Conservation (phyloP, 1,284 basidiomycete genomes). For the Phellinidium pouzarii region DNA sequence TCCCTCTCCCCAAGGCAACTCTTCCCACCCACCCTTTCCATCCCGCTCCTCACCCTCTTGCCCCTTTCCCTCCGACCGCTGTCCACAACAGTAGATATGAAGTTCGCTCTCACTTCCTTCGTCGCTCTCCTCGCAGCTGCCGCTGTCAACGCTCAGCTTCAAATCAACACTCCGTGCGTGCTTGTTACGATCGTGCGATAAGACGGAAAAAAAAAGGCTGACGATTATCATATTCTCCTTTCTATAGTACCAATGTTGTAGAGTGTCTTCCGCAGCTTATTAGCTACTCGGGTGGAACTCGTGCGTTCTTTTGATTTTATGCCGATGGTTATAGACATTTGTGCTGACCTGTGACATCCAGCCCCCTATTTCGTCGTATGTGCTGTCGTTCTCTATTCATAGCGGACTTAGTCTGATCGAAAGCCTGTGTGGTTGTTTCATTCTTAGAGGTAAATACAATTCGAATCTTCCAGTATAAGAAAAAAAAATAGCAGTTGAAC, state of each 20-base stretch:
- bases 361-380: conserved; percentile 20
- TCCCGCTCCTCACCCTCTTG: conserved; percentile 12
- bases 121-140: conserved; percentile 34
- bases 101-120: conserved; percentile 34
- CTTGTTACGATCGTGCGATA: background rate
- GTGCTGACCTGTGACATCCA: background rate
- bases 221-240: too few relatives aligned
- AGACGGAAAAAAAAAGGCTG: too few relatives aligned
- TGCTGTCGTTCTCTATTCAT: conserved; percentile 2
- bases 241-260: conserved; percentile 33
- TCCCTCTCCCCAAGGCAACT: conserved; percentile 13
- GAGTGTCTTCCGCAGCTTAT: conserved; percentile 47
- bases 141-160: conserved; percentile 39
- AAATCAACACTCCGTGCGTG: conserved; percentile 58
- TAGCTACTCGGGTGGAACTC: conserved; percentile 41
- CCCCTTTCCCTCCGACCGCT: conserved; percentile 26
- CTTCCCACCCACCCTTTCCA: conserved; percentile 4
- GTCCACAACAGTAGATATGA: conserved; percentile 34
- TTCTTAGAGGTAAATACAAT: conserved; percentile 24
- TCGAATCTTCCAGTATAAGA: too few relatives aligned
- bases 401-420: background rate
- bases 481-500: background rate
- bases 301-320: conserved; percentile 40
- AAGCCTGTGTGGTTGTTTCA: background rate
- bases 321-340: too few relatives aligned